phyloP scores from a whole-genome alignment of 1,139 yeast genomes.

The Lodderomyces elongisporus region DNA sequence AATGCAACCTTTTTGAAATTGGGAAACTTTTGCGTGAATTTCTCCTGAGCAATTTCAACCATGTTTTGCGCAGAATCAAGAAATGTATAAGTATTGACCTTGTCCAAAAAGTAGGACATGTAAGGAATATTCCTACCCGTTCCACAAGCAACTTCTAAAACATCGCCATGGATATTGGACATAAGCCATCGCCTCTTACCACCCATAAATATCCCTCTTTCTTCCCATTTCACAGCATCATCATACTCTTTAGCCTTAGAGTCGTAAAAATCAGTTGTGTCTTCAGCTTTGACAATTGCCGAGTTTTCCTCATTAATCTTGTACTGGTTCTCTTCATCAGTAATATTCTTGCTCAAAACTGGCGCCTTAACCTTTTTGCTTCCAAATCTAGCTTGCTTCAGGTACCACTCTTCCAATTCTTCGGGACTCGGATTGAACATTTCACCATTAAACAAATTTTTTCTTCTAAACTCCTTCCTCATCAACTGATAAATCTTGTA shows the following conservation, averaged over 20 bases:
- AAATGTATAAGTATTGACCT: slow-evolving; percentile 70
- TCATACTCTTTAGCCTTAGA: slow-evolving; percentile 78
- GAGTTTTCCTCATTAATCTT: slow-evolving; percentile 33
- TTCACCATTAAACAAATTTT: slow-evolving; percentile 39
- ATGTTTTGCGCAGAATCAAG: slow-evolving; percentile 78
- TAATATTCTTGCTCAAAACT: slow-evolving; percentile 14
- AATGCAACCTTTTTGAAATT: slow-evolving; percentile 69
- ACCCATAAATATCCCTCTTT: slow-evolving; percentile 75
- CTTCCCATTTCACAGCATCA: slow-evolving; percentile 80
- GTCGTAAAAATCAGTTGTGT: slow-evolving; percentile 82
- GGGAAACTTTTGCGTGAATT: slow-evolving; percentile 66
- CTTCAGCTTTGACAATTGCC: slow-evolving; percentile 60
- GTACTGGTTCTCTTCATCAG: slow-evolving; percentile 2
- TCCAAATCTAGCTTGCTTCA: slow-evolving; percentile 29
- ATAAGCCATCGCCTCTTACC: slow-evolving; percentile 78
- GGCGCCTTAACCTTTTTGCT: slow-evolving; percentile 21
- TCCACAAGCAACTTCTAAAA: slow-evolving; percentile 90
- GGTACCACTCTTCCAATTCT: slow-evolving; percentile 43
- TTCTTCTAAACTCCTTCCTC: slow-evolving; percentile 48
- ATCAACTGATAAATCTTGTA: slow-evolving; percentile 48
- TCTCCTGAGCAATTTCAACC: slow-evolving; percentile 77
- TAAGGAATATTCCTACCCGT: slow-evolving; percentile 90
- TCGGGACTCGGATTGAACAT: slow-evolving; percentile 51
- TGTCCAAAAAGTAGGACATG: slow-evolving; percentile 45
- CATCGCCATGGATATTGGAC: slow-evolving; percentile 79